Base-by-base conservation (phyloP, 768 basidiomycete genomes). In the Pisolithus sp. region DNA sequence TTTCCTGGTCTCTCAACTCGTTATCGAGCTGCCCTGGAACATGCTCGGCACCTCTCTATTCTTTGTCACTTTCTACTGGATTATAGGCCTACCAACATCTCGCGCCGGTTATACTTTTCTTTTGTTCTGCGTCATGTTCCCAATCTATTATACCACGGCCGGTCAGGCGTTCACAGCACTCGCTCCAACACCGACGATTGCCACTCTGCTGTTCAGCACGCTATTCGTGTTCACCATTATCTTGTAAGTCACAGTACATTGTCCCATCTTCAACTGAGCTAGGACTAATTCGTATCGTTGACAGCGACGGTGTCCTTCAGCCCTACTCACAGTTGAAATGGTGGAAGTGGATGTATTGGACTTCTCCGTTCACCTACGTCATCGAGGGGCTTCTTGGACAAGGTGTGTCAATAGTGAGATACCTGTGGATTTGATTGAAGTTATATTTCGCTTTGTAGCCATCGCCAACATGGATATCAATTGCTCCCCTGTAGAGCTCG, bases 401-500 rank as follows among this genome's bases (percentile, higher is more conserved):
- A 61, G 67, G 57, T 58, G 34, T 30, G 38, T 30, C 8, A 30
- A 18, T 20, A 4, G 17, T 13, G 4, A 21, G 7, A 34, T 26
- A 7, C 23, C 5, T 21, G 23, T 26, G n/a, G 23, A 23, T 52
- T 41, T 3, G 6, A 7, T 20, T 7, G 30, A 59, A 26, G 6
- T 5, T 28, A 24, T 34, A n/a, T 34, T 13, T 12, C 13, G 12
- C 13, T 15, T 36, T 20, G 4, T 30, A 75, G 78, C 67, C 5
- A 57, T 80, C n/a, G 78, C 76, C 4, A 56, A 61, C 34, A 68
- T 73, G 49, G 44, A 59, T 0, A 67, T 82, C 38, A 65, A 59
- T 6, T 89, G 88, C 65, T 64, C 80, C 1, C 48, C 66, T 1
- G 61, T 67, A 47, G 87, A 89, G 65, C 69, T 77, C 26, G 76